Conservation (phyloP, 495 filamentous ascomycete species). For the Immersiella caudata region DNA sequence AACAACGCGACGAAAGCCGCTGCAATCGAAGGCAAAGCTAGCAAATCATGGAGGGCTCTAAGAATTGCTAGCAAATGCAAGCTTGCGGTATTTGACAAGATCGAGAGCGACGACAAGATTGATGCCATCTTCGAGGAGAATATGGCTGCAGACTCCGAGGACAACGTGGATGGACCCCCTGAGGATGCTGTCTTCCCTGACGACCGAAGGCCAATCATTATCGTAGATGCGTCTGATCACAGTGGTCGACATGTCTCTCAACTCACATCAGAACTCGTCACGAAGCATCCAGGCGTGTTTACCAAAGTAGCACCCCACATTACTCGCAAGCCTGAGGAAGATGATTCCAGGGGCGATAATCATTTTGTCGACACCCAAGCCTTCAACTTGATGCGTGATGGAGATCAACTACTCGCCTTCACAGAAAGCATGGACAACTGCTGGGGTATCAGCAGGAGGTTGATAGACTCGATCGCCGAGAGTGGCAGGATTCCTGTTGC, state of each 20-base stretch:
- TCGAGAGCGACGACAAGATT: conserved; percentile 76
- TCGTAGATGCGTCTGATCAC: conserved; percentile 47
- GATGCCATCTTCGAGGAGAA: conserved; percentile 54
- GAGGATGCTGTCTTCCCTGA: conserved; percentile 41
- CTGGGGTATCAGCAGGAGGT: conserved; percentile 51
- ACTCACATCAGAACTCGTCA: conserved; percentile 44
- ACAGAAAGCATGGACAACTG: conserved; percentile 45
- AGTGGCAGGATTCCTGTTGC: conserved; percentile 54
- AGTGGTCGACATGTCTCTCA: conserved; percentile 32
- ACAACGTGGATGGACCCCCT: conserved; percentile 21
- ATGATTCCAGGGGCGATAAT: conserved; percentile 51
- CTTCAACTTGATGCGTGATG: conserved; percentile 55
- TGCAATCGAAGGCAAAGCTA: conserved; percentile 69
- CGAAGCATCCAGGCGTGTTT: conserved; percentile 46
- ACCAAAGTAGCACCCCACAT: conserved; percentile 44
- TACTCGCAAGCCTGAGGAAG: conserved; percentile 46
- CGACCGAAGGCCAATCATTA: conserved; percentile 48
- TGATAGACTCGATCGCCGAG: conserved; percentile 48
- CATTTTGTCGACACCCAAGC: conserved; percentile 51
- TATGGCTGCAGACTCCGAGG: conserved; percentile 29
- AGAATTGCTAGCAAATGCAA: conserved; percentile 73
- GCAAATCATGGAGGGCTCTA: conserved; percentile 86
- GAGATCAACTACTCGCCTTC: conserved; percentile 55
- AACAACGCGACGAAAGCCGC: conserved; percentile 68
- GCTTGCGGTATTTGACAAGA: conserved; percentile 78